These are phyloP conservation scores for Glaciozyma antarctica DNA, from an alignment of 768 basidiomycete species.

Conservation along the genomic window DNA sequence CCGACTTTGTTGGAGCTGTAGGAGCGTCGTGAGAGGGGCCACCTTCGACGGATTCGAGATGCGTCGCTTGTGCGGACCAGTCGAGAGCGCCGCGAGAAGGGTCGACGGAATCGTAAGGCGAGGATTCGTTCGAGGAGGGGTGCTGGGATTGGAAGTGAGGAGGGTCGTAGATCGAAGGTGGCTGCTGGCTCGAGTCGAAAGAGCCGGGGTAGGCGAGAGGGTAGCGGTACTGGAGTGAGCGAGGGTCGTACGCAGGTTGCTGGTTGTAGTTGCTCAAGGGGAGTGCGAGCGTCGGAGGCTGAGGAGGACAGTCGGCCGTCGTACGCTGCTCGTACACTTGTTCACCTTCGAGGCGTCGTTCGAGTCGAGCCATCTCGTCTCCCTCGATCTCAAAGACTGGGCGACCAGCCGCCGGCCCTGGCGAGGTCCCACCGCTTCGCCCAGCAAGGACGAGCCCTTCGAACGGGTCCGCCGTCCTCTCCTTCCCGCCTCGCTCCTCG, in stretches of 20 bases:
- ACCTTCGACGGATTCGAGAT: too few relatives aligned
- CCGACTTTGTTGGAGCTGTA: slow-evolving; percentile 6
- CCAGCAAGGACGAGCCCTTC: slow-evolving; percentile 25
- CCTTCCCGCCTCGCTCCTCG: not conserved
- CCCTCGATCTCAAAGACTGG: not conserved
- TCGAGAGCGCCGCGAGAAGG: not conserved
- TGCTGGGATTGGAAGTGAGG: too few relatives aligned
- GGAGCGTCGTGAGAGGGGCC: too few relatives aligned
- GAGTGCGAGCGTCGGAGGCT: not conserved
- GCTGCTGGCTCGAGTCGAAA: too few relatives aligned
- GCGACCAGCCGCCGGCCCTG: not conserved
- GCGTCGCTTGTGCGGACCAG: too few relatives aligned
- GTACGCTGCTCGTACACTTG: not conserved
- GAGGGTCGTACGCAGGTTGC: not conserved
- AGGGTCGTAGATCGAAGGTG: too few relatives aligned
- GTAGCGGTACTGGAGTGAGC: not conserved
- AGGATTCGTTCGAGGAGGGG: not conserved
- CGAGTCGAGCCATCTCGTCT: not conserved
- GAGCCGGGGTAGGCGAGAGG: not conserved
- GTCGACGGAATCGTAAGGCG: not conserved
- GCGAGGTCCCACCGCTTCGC: not conserved
- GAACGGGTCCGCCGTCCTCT: slow-evolving; percentile 22
- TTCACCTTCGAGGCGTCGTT: not conserved
- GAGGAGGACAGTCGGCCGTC: not conserved
- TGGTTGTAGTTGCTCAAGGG: not conserved